phyloP scores from a whole-genome alignment of 352 stramenopile species.

The Phytophthora aleatoria region DNA sequence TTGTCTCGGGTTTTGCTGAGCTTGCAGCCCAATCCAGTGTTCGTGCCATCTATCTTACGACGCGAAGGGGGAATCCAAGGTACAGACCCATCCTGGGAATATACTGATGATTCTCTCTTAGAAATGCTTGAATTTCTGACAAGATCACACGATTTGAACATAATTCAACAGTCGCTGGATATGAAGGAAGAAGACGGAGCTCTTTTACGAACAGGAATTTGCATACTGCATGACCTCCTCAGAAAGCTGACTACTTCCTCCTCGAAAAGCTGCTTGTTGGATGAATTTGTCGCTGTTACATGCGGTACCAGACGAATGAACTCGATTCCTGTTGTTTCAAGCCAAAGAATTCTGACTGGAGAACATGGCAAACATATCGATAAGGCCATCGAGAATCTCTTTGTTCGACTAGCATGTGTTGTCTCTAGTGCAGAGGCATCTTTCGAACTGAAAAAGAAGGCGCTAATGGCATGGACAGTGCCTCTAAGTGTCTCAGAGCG shows the following conservation, averaged over 20 bases:
- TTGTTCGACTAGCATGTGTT: constrained; percentile 48
- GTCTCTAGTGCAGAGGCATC: constrained; percentile 45
- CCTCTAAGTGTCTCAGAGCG: constrained; percentile 17
- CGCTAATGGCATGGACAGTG: constrained; percentile 48
- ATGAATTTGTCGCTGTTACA: constrained; percentile 32
- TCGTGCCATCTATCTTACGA: constrained; percentile 13
- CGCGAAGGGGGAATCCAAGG: neutral
- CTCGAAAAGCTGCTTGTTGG: constrained; percentile 43
- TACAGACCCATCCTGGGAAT: neutral
- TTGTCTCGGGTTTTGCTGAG: constrained; percentile 17
- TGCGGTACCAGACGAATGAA: constrained; percentile 4
- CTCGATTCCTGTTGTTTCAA: neutral
- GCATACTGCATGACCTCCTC: constrained; percentile 56
- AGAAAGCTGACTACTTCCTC: constrained; percentile 56
- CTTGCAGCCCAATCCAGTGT: constrained; percentile 18
- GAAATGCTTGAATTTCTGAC: constrained; percentile 32
- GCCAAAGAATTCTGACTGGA: constrained; percentile 1
- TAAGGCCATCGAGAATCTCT: constrained; percentile 62
- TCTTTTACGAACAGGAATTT: constrained; percentile 41
- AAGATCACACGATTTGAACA: constrained; percentile 1
- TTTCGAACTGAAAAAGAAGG: constrained; percentile 47
- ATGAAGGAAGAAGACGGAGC: constrained; percentile 18
- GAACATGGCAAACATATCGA: constrained; percentile 10
- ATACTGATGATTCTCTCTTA: constrained; percentile 8
- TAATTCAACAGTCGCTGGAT: constrained; percentile 9